A percentile compares a stretch with the other conserved stretches of the same genome.
phyloP scores from a whole-genome alignment of 805 yeast species.

The Maudiozyma barnettii region DNA sequence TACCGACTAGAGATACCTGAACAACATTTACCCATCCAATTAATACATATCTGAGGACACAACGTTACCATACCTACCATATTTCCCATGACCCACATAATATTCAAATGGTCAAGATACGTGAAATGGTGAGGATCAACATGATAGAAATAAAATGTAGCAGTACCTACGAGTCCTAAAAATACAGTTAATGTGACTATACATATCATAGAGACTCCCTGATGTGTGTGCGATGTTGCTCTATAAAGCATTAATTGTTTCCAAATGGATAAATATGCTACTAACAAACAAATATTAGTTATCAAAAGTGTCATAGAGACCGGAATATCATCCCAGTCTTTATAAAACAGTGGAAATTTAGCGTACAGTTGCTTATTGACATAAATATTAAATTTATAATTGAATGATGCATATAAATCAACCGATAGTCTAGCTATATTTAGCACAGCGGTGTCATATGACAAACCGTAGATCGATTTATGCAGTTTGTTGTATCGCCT shows the following conservation, averaged over 20 bases:
- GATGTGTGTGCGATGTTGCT: constrained; percentile 30
- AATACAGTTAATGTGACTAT: constrained; percentile 2
- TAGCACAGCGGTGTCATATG: constrained; percentile 28
- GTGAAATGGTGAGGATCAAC: constrained; percentile 1
- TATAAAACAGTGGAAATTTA: constrained; percentile 31
- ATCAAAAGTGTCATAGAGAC: constrained; percentile 16
- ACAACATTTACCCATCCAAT: constrained; percentile 31
- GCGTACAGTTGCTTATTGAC: constrained; percentile 19
- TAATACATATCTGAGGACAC: constrained; percentile 35
- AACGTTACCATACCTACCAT: constrained; percentile 20
- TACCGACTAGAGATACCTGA: constrained; percentile 23
- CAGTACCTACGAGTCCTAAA: constrained; percentile 5
- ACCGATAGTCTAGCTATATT: constrained; percentile 9
- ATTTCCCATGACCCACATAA: constrained; percentile 32
- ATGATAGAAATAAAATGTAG: constrained; percentile 2
- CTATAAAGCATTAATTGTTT: constrained; percentile 25
- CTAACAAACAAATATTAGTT: constrained; percentile 10
- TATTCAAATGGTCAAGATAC: constrained; percentile 34
- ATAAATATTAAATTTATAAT: constrained; percentile 19
- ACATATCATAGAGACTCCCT: constrained; percentile 27
- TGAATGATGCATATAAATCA: constrained; percentile 17
- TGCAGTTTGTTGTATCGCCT: constrained; percentile 20
- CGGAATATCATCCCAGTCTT: constrained; percentile 10
- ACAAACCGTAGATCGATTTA: constrained; percentile 31
- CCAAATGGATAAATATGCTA: constrained; percentile 13